Conservation (phyloP, 2,329 filamentous ascomycete genomes). For the Dendrostoma leiphaemia region DNA sequence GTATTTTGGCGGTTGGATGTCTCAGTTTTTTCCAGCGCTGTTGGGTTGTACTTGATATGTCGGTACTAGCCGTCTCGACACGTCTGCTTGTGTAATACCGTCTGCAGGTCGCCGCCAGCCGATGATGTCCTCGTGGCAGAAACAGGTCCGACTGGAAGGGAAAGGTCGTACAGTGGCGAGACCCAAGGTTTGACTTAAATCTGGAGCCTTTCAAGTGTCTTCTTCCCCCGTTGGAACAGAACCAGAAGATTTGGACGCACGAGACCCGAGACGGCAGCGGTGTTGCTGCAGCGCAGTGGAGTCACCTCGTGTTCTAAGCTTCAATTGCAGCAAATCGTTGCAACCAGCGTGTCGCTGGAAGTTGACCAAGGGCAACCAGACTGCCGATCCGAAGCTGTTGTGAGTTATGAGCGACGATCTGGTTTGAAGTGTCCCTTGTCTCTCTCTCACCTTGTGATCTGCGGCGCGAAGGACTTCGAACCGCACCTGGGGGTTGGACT, state of each 20-base stretch:
- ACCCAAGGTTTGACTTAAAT: background rate
- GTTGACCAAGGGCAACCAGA: background rate
- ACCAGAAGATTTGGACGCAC: background rate
- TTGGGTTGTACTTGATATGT: background rate
- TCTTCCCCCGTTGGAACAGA: background rate
- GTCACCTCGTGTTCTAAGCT: too few relatives aligned
- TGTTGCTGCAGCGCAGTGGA: background rate
- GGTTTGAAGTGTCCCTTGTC: too few relatives aligned
- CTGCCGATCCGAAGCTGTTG: background rate
- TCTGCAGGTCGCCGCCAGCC: background rate
- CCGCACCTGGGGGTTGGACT: too few relatives aligned
- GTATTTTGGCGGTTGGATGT: slow-evolving; percentile 1
- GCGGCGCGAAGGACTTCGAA: too few relatives aligned
- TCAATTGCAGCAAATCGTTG: too few relatives aligned
- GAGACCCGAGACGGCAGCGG: background rate
- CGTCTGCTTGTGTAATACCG: background rate
- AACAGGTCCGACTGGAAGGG: background rate
- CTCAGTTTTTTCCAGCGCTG: background rate
- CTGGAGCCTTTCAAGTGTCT: background rate
- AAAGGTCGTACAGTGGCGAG: background rate
- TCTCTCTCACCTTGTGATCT: too few relatives aligned
- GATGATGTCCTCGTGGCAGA: background rate
- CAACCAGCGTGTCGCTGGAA: too few relatives aligned
- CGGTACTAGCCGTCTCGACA: background rate
- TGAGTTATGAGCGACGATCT: too few relatives aligned